Conservation (phyloP, 768 basidiomycete species). For the Nidularia pulvinata region DNA sequence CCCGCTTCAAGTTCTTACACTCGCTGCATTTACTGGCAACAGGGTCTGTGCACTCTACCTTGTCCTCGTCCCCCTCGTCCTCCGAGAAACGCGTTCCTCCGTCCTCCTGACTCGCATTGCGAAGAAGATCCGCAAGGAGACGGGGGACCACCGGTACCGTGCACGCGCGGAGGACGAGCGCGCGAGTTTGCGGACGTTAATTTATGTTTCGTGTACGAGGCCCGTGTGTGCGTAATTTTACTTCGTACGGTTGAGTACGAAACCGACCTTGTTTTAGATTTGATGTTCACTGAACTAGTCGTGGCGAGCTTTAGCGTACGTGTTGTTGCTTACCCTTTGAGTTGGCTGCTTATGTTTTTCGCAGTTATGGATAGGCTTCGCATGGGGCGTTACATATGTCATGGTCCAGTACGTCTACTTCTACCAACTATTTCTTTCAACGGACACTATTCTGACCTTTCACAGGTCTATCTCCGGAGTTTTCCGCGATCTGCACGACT, state of each 20-base stretch:
- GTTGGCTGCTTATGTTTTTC: background rate
- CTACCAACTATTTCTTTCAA: background rate
- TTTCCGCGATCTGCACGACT: slow-evolving; percentile 56
- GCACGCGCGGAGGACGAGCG: slow-evolving; percentile 55
- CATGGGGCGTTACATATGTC: slow-evolving; percentile 76
- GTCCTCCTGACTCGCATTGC: slow-evolving; percentile 67
- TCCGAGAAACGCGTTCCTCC: slow-evolving; percentile 70
- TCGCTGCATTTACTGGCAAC: background rate
- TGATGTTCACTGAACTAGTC: slow-evolving; percentile 72
- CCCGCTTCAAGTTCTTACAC: slow-evolving; percentile 27
- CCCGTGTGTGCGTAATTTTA: slow-evolving; percentile 54
- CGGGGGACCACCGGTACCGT: slow-evolving; percentile 56
- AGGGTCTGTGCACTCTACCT: slow-evolving; percentile 12
- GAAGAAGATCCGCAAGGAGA: slow-evolving; percentile 53
- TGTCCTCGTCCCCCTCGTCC: slow-evolving; percentile 44
- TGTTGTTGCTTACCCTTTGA: slow-evolving; percentile 23
- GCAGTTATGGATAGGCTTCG: slow-evolving; percentile 70
- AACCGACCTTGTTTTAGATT: slow-evolving; percentile 30
- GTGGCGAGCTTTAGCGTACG: slow-evolving; percentile 74
- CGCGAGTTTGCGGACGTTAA: slow-evolving; percentile 44
- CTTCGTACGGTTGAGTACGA: background rate
- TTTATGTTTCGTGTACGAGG: slow-evolving; percentile 65
- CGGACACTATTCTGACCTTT: background rate
- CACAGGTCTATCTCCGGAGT: slow-evolving; percentile 54
- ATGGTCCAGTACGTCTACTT: slow-evolving; percentile 49